phyloP scores from a whole-genome alignment of 179 eudicot genomes.

The Sideroxylon spinosum region DNA sequence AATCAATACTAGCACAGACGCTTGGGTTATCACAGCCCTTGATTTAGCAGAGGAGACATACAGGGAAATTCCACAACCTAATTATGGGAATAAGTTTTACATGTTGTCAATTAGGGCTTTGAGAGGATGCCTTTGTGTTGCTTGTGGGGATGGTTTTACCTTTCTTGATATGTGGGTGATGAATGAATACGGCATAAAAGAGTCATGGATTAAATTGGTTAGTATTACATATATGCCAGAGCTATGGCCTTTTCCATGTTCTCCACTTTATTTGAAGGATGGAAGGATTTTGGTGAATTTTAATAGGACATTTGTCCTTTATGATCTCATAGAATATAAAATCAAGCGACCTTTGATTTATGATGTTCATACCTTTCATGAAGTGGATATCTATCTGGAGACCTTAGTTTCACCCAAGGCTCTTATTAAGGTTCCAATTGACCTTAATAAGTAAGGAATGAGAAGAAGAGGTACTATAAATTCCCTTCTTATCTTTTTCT shows the following conservation, averaged over 20 bases:
- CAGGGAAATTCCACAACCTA: conserved; percentile 4
- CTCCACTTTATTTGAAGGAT: conserved; percentile 3
- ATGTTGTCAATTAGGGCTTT: not conserved
- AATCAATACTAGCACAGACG: not conserved
- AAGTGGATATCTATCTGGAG: conserved; percentile 1
- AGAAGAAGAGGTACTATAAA: conserved; percentile 5
- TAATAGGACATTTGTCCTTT: conserved; percentile 6
- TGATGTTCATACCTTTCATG: not conserved
- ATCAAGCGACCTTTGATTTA: not conserved
- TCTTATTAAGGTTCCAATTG: not conserved
- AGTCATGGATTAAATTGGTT: conserved; percentile 7
- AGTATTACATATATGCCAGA: not conserved
- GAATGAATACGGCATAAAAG: conserved; percentile 12
- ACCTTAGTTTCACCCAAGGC: conserved; percentile 11
- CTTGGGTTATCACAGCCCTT: conserved; percentile 6
- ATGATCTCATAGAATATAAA: conserved; percentile 3
- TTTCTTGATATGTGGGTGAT: conserved; percentile 8
- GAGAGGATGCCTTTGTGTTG: not conserved
- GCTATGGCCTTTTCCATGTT: not conserved
- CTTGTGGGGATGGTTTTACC: not conserved
- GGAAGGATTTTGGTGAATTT: conserved; percentile 1
- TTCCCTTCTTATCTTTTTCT: not conserved
- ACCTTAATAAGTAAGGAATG: not conserved
- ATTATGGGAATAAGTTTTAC: not conserved
- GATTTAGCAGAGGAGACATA: conserved; percentile 8